A percentile compares a stretch with the other conserved stretches of the same genome.
Evolutionary conservation across 2,329 filamentous ascomycete species (phyloP).

Genomic region (Colletotrichum siamense): DNA sequence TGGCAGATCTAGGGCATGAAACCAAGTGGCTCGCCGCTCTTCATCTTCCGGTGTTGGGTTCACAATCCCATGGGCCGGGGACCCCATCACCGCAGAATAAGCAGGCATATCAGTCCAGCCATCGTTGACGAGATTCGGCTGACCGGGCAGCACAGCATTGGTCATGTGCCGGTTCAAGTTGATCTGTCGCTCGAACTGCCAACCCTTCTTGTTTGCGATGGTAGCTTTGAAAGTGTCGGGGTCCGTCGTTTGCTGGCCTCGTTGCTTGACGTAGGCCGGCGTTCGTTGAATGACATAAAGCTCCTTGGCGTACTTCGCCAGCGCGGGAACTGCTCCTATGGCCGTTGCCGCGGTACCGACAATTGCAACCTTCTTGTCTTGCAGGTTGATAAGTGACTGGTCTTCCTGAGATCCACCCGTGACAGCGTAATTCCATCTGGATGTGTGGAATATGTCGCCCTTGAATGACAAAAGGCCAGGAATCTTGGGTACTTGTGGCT

Average conservation of each 20-base stretch:
- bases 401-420: constrained; percentile 47
- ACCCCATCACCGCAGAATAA: constrained; percentile 41
- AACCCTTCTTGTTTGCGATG: constrained; percentile 45
- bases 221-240: constrained; percentile 39
- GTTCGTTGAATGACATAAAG: constrained; percentile 62
- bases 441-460: constrained; percentile 49
- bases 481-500: constrained; percentile 46
- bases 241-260: constrained; percentile 45
- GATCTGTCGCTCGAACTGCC: constrained; percentile 49
- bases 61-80: constrained; percentile 27
- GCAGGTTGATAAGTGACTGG: constrained; percentile 47
- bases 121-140: constrained; percentile 50
- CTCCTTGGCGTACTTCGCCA: constrained; percentile 52
- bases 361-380: constrained; percentile 50
- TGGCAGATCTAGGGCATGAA: constrained; percentile 28
- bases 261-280: constrained; percentile 44
- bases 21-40: neutral
- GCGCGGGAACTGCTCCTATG: constrained; percentile 47
- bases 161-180: constrained; percentile 43
- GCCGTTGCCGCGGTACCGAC: constrained; percentile 56
- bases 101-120: constrained; percentile 48
- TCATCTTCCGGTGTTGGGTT: constrained; percentile 39
- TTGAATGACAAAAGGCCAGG: constrained; percentile 43
- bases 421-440: constrained; percentile 47
- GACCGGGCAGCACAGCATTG: constrained; percentile 37